Conservation (phyloP, 2,329 filamentous ascomycete species). For the Ophiostoma novo-ulmi region DNA sequence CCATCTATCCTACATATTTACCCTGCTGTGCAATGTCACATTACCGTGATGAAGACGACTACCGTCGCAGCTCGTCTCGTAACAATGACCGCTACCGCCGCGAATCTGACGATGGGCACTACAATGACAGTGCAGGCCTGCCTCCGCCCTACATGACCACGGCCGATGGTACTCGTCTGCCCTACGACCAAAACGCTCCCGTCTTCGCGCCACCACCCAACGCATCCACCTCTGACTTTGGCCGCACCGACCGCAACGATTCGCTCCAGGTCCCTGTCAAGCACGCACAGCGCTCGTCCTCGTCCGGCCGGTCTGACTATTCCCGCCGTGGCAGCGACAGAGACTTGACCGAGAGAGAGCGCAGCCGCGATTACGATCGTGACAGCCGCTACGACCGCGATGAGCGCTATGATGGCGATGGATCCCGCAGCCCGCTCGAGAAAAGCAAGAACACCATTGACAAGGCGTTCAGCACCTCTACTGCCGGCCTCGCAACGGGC, state of each 20-base stretch:
- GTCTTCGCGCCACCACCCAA: conserved; percentile 24
- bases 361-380: conserved; percentile 7
- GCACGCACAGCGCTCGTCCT: conserved; percentile 32
- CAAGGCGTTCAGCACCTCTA: conserved; percentile 46
- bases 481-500: conserved; percentile 46
- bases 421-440: conserved; percentile 35
- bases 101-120: conserved; percentile 7
- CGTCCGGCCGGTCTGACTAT: conserved; percentile 15
- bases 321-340: conserved; percentile 18
- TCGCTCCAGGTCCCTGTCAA: conserved; percentile 30
- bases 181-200: not conserved
- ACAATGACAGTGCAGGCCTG: conserved; percentile 7
- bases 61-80: conserved; percentile 30
- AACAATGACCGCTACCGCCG: conserved; percentile 16
- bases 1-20: not conserved
- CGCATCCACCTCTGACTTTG: conserved; percentile 19
- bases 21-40: conserved; percentile 26
- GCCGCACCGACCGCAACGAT: conserved; percentile 20
- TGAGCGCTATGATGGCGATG: conserved; percentile 18
- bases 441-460: conserved; percentile 42
- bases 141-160: conserved; percentile 22
- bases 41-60: conserved; percentile 36
- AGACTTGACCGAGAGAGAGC: not conserved
- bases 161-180: not conserved
- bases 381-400: conserved; percentile 14